Evolutionary conservation across 2,329 filamentous ascomycete species (phyloP).

Genomic region (Penicillium polonicum): DNA sequence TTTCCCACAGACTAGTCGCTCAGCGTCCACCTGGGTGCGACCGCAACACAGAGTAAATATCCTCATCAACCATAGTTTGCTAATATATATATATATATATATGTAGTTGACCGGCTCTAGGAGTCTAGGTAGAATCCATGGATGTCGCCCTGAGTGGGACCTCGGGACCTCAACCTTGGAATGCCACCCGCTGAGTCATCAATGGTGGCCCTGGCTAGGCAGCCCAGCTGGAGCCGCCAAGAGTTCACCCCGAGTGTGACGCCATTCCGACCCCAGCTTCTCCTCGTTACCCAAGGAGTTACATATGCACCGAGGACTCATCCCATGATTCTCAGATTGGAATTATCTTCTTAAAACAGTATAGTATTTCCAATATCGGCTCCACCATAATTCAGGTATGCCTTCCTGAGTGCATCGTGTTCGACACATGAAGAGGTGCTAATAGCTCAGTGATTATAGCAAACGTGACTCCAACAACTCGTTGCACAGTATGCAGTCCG

Average conservation of each 20-base stretch:
- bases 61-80: not conserved
- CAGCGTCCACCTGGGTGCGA: not conserved
- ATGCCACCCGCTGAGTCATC: not conserved
- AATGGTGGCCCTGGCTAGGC: not conserved
- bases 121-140: too few species aligned
- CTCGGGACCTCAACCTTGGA: too few species aligned
- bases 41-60: not conserved
- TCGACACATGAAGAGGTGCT: not conserved
- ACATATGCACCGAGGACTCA: not conserved
- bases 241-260: slow-evolving; percentile 1
- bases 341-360: not conserved
- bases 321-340: not conserved
- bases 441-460: slow-evolving; percentile 10
- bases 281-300: not conserved
- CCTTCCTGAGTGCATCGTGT: not conserved
- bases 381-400: not conserved
- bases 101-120: too few species aligned
- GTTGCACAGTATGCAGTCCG: slow-evolving; percentile 4
- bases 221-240: not conserved
- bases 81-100: too few species aligned
- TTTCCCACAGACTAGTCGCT: not conserved
- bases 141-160: too few species aligned
- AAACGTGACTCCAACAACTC: slow-evolving; percentile 8
- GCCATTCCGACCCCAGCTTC: slow-evolving; percentile 4
- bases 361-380: not conserved